Base-by-base conservation (phyloP, 345 rosid genomes). In the Microcos paniculata region DNA sequence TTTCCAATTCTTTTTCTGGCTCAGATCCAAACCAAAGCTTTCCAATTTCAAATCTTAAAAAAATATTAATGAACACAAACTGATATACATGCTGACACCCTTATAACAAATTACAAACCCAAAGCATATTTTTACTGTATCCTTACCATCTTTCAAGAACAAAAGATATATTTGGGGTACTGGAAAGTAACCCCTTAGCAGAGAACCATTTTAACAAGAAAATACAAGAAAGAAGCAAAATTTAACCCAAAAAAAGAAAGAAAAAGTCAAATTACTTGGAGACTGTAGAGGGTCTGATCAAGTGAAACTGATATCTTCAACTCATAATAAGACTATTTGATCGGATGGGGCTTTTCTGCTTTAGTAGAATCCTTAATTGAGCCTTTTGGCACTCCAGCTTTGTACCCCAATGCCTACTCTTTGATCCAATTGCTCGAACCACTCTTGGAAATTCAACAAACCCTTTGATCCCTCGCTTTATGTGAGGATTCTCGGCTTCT, bases 381-480 rank as follows among this genome's bases (percentile, higher is more conserved):
- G 92, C 90, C 85, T 84, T 94, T 66, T 91, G 97, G 40, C 91
- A 87, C 80, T 94, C 97, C 28, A 91, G 56, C 82, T 91, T 95
- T 42, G 88, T 81, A n/a, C 95, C 93, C 97, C 97, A 92, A 69
- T 83, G 85, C 80, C 90, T 84, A 66, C 85, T 79, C 73, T 83
- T 92, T 9, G 95, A 86, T 80, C 92, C 88, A 7, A 86, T 83
- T 30, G 95, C 88, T 85, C 94, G 82, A 70, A 92, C 86, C 31
- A 87, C 91, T 80, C 90, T 84, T 0, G 94, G 97, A 48, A 94
- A 92, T 77, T 93, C 98, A 2, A 91, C 97, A 40, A 90, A 90
- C 76, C 97, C 98, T 83, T 86, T 89, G 65, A 92, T 94, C 82
- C 96, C 99, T 86, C 92, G 76, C 85, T 80, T 92, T 71, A 90